phyloP scores from a whole-genome alignment of 495 filamentous ascomycete species.

The Lichina pygmaea region DNA sequence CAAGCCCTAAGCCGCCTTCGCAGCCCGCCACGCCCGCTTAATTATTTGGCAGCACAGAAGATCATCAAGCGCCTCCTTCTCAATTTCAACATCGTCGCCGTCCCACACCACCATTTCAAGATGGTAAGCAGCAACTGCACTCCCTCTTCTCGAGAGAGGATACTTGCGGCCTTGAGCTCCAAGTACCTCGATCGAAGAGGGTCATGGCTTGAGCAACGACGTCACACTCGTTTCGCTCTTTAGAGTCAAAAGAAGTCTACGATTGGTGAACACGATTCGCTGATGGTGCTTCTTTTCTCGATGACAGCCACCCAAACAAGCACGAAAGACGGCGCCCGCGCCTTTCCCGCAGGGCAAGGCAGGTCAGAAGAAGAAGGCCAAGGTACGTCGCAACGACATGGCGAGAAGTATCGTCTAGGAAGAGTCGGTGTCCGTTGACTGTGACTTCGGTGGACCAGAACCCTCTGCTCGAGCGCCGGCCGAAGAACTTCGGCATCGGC shows the following conservation, averaged over 20 bases:
- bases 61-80: too few relatives aligned
- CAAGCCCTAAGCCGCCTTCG: too few relatives aligned
- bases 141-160: background rate
- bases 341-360: slow-evolving; percentile 89
- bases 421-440: background rate
- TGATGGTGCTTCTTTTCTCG: slow-evolving; percentile 94
- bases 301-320: slow-evolving; percentile 98
- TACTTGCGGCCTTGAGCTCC: background rate
- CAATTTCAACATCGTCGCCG: too few relatives aligned
- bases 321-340: slow-evolving; percentile 86
- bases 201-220: slow-evolving; percentile 62
- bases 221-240: slow-evolving; percentile 29
- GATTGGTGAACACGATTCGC: slow-evolving; percentile 56
- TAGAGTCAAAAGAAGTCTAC: slow-evolving; percentile 81
- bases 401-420: background rate
- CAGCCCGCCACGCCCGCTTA: too few relatives aligned
- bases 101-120: background rate
- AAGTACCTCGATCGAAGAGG: slow-evolving; percentile 27
- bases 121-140: background rate
- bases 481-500: slow-evolving; percentile 96
- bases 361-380: slow-evolving; percentile 68
- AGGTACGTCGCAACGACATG: slow-evolving; percentile 32
- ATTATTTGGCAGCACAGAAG: too few relatives aligned
- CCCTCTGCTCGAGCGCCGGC: slow-evolving; percentile 93
- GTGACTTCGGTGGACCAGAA: slow-evolving; percentile 29